phyloP scores from a whole-genome alignment of 768 basidiomycete species.

The Amyloporia xantha region DNA sequence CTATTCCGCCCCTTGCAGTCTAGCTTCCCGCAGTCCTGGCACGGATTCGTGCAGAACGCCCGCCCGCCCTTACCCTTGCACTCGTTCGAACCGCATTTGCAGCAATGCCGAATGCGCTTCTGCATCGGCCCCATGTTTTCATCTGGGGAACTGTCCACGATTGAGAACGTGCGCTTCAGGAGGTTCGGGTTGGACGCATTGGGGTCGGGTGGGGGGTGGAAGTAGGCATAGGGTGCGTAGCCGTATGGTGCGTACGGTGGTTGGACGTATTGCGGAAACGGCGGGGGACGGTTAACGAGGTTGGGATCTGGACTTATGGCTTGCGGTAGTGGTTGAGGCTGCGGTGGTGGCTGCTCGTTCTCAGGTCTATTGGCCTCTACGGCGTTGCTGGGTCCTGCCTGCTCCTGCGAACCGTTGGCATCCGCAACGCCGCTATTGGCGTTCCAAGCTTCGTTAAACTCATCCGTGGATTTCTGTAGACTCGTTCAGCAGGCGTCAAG shows the following conservation, averaged over 20 bases:
- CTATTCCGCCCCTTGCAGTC: constrained; percentile 76
- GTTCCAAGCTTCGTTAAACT: constrained; percentile 58
- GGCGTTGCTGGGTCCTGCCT: constrained; percentile 17
- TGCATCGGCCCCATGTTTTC: constrained; percentile 17
- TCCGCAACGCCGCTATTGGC: constrained; percentile 42
- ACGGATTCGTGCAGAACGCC: constrained; percentile 63
- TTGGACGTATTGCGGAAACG: constrained; percentile 9
- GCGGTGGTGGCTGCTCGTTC: constrained; percentile 5
- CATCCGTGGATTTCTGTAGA: constrained; percentile 28
- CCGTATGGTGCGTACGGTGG: constrained; percentile 16
- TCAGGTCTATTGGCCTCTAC: constrained; percentile 1
- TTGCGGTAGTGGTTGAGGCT: constrained; percentile 3
- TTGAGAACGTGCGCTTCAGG: constrained; percentile 24
- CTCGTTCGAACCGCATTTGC: constrained; percentile 74
- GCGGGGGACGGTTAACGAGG: constrained; percentile 8
- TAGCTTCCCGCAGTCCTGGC: constrained; percentile 78
- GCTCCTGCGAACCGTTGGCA: constrained; percentile 16
- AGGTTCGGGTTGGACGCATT: constrained; percentile 6
- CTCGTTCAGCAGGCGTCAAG: constrained; percentile 17
- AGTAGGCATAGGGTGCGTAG: constrained; percentile 19
- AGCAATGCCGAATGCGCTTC: constrained; percentile 73
- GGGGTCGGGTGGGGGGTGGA: constrained; percentile 10
- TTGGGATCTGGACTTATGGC: constrained; percentile 3
- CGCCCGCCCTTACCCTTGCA: constrained; percentile 83
- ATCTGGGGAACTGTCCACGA: constrained; percentile 19